Evolutionary conservation across 2,329 filamentous ascomycete genomes (phyloP).

Genomic region (Cordyceps farinosa): DNA sequence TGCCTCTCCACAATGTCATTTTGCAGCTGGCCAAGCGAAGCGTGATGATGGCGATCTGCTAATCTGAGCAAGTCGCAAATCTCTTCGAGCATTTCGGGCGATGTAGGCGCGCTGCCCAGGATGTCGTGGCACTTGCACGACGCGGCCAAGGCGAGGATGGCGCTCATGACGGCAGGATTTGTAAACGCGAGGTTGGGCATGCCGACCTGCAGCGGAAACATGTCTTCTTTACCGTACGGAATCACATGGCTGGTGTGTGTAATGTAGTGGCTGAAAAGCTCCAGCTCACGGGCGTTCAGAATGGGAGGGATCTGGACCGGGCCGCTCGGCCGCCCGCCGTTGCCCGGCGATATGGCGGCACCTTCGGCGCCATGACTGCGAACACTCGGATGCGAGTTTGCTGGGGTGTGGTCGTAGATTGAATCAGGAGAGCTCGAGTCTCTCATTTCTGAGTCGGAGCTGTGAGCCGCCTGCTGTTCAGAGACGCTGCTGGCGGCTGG

Average conservation of each 20-base stretch:
- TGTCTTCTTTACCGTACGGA: constrained; percentile 35
- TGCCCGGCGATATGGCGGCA: neutral
- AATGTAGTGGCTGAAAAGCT: constrained; percentile 39
- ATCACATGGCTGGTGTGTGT: constrained; percentile 38
- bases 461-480: neutral
- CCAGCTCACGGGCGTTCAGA: constrained; percentile 28
- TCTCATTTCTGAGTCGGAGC: neutral
- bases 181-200: constrained; percentile 41
- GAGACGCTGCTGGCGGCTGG: constrained; percentile 11
- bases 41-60: constrained; percentile 36
- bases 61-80: constrained; percentile 24
- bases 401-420: neutral
- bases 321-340: neutral
- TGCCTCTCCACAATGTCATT: constrained; percentile 29
- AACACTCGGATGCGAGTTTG: neutral
- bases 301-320: neutral
- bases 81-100: neutral
- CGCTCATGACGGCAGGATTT: constrained; percentile 39
- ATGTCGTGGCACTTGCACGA: constrained; percentile 38
- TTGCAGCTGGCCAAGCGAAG: constrained; percentile 37
- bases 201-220: constrained; percentile 39
- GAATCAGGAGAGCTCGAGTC: neutral
- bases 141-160: constrained; percentile 39
- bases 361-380: neutral
- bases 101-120: constrained; percentile 9